Conservation (phyloP, 2,329 filamentous ascomycete genomes). For the Aspergillus versicolor region DNA sequence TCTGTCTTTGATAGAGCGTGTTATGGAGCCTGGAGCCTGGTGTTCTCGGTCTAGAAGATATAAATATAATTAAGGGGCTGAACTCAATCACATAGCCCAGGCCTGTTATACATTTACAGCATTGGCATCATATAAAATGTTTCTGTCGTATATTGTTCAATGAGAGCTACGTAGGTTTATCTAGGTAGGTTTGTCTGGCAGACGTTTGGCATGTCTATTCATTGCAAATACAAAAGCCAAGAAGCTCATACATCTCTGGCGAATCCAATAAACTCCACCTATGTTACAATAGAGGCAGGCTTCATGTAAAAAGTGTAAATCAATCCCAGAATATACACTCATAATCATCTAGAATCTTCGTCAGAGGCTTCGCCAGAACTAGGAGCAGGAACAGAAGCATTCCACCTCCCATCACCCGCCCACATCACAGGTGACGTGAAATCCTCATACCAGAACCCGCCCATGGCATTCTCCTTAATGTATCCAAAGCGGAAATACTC, state of each 20-base stretch:
- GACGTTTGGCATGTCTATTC: no score
- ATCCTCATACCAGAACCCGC: constrained; percentile 42
- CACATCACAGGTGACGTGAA: constrained; percentile 37
- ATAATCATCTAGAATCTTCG: not conserved
- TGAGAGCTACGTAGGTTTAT: no score
- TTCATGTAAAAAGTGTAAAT: not conserved
- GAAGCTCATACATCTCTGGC: no score
- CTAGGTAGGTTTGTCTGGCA: no score
- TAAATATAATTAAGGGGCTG: no score
- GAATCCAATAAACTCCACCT: not conserved
- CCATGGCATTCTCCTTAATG: constrained; percentile 35
- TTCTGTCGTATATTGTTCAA: no score
- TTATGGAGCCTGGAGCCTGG: no score
- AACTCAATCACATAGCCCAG: not conserved
- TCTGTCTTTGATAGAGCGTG: no score
- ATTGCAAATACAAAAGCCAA: no score
- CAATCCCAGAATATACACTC: not conserved
- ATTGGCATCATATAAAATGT: no score
- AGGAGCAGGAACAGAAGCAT: not conserved
- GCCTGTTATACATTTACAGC: not conserved
- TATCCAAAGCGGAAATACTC: constrained; percentile 48
- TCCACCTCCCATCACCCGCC: constrained; percentile 28
- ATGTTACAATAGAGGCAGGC: no score
- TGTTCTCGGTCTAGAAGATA: no score
- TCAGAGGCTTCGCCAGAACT: not conserved